phyloP scores from a whole-genome alignment of 1,284 basidiomycete genomes.

The Exobasidium rhododendri region DNA sequence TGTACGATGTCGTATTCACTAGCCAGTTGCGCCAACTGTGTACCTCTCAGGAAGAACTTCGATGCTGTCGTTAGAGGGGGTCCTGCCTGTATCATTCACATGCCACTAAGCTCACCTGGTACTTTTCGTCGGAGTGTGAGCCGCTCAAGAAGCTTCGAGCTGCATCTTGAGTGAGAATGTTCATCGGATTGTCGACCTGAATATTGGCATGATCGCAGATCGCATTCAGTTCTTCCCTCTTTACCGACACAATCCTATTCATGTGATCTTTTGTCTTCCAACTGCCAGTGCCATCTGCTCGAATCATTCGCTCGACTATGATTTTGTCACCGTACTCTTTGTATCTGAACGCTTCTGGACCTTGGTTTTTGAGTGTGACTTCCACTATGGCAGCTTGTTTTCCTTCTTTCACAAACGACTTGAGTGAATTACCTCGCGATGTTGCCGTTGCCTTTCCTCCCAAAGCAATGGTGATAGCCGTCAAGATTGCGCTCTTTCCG shows the following conservation, averaged over 20 bases:
- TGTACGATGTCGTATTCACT: constrained; percentile 79
- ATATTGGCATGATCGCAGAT: constrained; percentile 96
- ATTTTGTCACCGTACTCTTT: constrained; percentile 81
- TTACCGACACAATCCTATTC: constrained; percentile 69
- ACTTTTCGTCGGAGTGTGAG: constrained; percentile 80
- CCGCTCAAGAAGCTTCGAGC: constrained; percentile 81
- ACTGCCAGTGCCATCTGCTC: constrained; percentile 67
- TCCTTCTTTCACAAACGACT: constrained; percentile 83
- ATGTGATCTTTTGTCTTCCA: constrained; percentile 79
- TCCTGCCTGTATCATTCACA: too few species aligned
- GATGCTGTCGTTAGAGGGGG: too few species aligned
- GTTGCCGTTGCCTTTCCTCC: constrained; percentile 88
- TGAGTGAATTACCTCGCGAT: constrained; percentile 73
- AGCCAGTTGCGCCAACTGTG: constrained; percentile 80
- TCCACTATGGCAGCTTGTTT: constrained; percentile 75
- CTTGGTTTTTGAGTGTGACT: constrained; percentile 78
- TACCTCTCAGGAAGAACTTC: constrained; percentile 90
- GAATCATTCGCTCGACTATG: constrained; percentile 76
- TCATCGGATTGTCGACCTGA: constrained; percentile 94
- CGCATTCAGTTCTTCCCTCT: constrained; percentile 76
- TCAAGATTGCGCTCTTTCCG: constrained; percentile 92
- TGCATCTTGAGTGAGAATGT: constrained; percentile 63
- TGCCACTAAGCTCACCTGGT: constrained; percentile 58
- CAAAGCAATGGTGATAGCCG: constrained; percentile 86
- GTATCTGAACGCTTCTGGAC: constrained; percentile 79